Percentiles rank a stretch among this genome's conserved stretches.
Conservation (phyloP, 306 rosid species). For the Lathyrus sativus region DNA sequence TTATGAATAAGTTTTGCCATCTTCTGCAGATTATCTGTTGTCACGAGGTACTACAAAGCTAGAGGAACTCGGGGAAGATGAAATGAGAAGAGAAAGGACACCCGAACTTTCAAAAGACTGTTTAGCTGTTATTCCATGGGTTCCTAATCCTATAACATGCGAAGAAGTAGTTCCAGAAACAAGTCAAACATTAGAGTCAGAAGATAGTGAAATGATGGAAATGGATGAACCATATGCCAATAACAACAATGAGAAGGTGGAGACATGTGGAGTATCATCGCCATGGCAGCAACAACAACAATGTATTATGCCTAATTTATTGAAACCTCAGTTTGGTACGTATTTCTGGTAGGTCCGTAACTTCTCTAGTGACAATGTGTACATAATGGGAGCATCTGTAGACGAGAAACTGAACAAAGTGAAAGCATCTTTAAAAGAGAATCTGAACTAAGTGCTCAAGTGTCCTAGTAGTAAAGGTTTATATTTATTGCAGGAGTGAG, state of each 20-base stretch:
- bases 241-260: background rate
- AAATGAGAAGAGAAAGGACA: slow-evolving; percentile 34
- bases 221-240: slow-evolving; percentile 24
- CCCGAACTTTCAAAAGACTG: slow-evolving; percentile 24
- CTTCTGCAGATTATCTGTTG: slow-evolving; percentile 29
- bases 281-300: slow-evolving; percentile 35
- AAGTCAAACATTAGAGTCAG: slow-evolving; percentile 29
- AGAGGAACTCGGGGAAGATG: slow-evolving; percentile 30
- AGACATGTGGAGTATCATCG: slow-evolving; percentile 31
- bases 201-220: slow-evolving; percentile 52
- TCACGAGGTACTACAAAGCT: slow-evolving; percentile 28
- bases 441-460: background rate
- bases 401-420: background rate
- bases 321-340: slow-evolving; percentile 4
- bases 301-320: slow-evolving; percentile 26
- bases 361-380: slow-evolving; percentile 12
- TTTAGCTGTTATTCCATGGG: slow-evolving; percentile 56
- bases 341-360: slow-evolving; percentile 21
- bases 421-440: background rate
- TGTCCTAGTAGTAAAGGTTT: slow-evolving; percentile 12
- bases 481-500: background rate
- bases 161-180: slow-evolving; percentile 28
- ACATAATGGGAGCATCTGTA: background rate
- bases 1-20: background rate
- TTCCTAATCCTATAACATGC: slow-evolving; percentile 28